Base-by-base conservation (phyloP, 78 protist genomes). In the Cavenderia fasciculata region DNA sequence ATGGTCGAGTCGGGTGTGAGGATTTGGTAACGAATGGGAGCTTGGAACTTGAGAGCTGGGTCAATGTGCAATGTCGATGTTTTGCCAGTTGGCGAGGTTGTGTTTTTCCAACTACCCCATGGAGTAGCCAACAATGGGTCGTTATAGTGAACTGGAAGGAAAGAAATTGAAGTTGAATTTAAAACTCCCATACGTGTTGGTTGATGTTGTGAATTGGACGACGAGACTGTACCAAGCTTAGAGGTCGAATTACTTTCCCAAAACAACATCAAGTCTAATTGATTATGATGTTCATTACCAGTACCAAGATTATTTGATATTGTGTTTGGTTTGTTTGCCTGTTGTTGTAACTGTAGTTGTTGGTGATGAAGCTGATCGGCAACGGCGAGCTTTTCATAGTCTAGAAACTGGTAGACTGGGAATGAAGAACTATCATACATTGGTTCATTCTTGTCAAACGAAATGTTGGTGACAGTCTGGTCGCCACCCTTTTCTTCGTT, bases 101-200 rank as follows among this genome's bases (percentile, higher is more conserved):
- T 82, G 18, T 68, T 82, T 11, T 56, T 40, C 90, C 90, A 82
- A 1, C 79, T 68, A 2, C 90, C 90, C 90, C 90, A 82, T 10
- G 90, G 90, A 1, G 47, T 52, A 1, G 90, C 54, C 3, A 82
- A 49, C 46, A 49, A 38, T 36, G 78, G 18, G 43, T 82, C 90
- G 11, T 41, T 68, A 27, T 65, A 68, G 33, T 82, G 90, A 10
- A 78, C 68, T 46, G 90, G 90, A 18, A 82, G 61, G 59, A 82
- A 82, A 29, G 78, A 82, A n/a, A 82, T 82, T 59, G 72, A 49
- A 23, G 90, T 54, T 1, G 71, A 34, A 68, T 82, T 82, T n/a
- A 82, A 44, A 11, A 68, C 78, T 38, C 90, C 90, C 73, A 82
- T 82, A 29, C 68, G 59, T 40, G 46, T 78, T 47, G 38, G 41